Base-by-base conservation (phyloP, 352 stramenopile genomes). In the Discostella stelligera region DNA sequence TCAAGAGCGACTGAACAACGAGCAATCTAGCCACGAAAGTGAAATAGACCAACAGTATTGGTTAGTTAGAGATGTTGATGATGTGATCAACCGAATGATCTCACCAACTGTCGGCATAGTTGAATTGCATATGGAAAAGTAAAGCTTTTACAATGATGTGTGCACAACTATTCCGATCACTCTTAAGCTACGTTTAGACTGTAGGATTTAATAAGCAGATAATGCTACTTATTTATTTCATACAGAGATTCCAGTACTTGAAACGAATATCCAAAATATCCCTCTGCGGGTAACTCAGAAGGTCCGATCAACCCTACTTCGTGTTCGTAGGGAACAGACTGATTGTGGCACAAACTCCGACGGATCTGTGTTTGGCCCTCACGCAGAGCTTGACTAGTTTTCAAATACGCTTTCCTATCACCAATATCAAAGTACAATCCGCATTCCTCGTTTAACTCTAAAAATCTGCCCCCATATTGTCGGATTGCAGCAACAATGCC, bases 321-420 rank as follows among this genome's bases (percentile, higher is more conserved):
- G 9, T 8, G 18, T 39, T 6, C 20, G 4, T 11, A 41, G 3
- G 32, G 52, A 8, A 0, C 5, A 18, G 37, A 18, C 56, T 64
- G 56, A n/a, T 32, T 32, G 27, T 32, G 27, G 27, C 2, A 32
- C 27, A 32, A 32, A 32, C 27, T 32, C 44, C 30, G 21, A 18
- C 48, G 52, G 9, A 69, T 41, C 27, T 79, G 39, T n/a, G 56
- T 37, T 48, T 72, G 54, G 23, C 80, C 79, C 59, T 91, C 86
- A 14, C 85, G 50, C 3, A 90, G 50, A 0, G 70, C 70, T 74
- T 90, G 83, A 32, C 79, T 83, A 18, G 79, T 82, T 30, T 89
- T 89, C 46, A 82, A 71, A 8, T 71, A 75, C 7, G 79, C 76
- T 48, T 66, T 74, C 23, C 80, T 65, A 13, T 89, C 78, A 18